Conservation (phyloP, 352 stramenopile genomes). For the Globisporangium polare region DNA sequence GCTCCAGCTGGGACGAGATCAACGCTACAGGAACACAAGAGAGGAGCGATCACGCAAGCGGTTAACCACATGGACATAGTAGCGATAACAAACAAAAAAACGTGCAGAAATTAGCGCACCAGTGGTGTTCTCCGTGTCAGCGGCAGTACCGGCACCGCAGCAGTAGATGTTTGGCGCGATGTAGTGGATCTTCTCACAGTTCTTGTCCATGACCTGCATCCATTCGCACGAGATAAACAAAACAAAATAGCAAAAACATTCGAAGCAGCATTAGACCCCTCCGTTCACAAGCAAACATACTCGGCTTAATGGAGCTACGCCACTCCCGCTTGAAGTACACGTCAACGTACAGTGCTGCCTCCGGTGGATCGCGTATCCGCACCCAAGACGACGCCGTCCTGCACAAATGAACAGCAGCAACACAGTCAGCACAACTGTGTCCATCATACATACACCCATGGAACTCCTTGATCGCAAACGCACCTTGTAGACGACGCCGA, state of each 20-base stretch:
- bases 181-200: conserved; percentile 99
- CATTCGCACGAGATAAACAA: not conserved
- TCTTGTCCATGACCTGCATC: conserved; percentile 95
- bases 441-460: not conserved
- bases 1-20: conserved; percentile 91
- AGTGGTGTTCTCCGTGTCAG: conserved; percentile 95
- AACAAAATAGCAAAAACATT: not conserved
- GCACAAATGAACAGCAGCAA: not conserved
- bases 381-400: conserved; percentile 95
- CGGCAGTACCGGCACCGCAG: conserved; percentile 96
- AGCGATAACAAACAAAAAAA: no score
- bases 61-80: no score
- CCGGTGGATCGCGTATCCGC: conserved; percentile 97
- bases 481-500: conserved; percentile 94
- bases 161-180: conserved; percentile 99
- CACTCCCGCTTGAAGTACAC: not conserved
- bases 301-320: no score
- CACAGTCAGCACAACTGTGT: not conserved
- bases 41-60: no score
- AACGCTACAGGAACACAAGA: conserved; percentile 13
- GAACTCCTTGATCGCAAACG: not conserved
- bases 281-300: no score
- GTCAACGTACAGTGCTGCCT: conserved; percentile 68
- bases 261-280: not conserved
- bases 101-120: conserved; percentile 10